These are phyloP conservation scores for Amphirosellinia nigrospora DNA, from an alignment of 495 filamentous ascomycete species.

Conservation along the genomic window DNA sequence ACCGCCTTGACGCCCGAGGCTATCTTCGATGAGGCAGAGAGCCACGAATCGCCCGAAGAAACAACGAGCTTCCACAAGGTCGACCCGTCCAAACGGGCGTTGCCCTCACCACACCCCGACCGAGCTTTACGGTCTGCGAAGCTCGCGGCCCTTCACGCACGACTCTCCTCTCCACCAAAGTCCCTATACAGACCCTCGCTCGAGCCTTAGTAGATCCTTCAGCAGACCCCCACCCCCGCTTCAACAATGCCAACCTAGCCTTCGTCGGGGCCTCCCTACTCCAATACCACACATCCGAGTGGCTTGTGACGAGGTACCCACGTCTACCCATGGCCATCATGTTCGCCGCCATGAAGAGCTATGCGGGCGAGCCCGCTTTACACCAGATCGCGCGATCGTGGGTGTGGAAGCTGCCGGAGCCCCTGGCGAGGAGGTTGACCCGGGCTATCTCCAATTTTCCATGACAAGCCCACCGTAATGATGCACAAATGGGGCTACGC, in stretches of 20 bases:
- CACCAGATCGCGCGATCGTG: conserved; percentile 75
- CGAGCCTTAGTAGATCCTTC: conserved; percentile 83
- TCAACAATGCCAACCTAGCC: conserved; percentile 84
- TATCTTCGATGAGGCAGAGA: conserved; percentile 32
- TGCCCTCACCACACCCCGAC: conserved; percentile 72
- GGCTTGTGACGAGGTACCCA: conserved; percentile 84
- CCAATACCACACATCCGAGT: conserved; percentile 84
- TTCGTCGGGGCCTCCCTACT: conserved; percentile 82
- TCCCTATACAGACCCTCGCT: conserved; percentile 86
- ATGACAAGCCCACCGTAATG: conserved; percentile 63
- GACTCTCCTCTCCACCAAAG: conserved; percentile 80
- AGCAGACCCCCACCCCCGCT: conserved; percentile 73
- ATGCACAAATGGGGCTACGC: conserved; percentile 48
- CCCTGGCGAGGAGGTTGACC: conserved; percentile 90
- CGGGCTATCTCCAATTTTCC: conserved; percentile 87
- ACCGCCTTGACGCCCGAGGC: conserved; percentile 25
- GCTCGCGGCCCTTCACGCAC: conserved; percentile 90
- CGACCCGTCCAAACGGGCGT: neutral
- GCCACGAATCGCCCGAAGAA: conserved; percentile 9
- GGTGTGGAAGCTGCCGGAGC: conserved; percentile 83
- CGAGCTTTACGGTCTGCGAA: conserved; percentile 80
- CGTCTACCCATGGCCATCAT: conserved; percentile 84
- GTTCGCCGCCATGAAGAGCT: conserved; percentile 82
- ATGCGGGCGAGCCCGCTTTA: conserved; percentile 74
- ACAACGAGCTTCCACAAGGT: neutral